Evolutionary conservation across 1,139 yeast species (phyloP).

Genomic region (Nakaseomyces kungkrabaensis): DNA sequence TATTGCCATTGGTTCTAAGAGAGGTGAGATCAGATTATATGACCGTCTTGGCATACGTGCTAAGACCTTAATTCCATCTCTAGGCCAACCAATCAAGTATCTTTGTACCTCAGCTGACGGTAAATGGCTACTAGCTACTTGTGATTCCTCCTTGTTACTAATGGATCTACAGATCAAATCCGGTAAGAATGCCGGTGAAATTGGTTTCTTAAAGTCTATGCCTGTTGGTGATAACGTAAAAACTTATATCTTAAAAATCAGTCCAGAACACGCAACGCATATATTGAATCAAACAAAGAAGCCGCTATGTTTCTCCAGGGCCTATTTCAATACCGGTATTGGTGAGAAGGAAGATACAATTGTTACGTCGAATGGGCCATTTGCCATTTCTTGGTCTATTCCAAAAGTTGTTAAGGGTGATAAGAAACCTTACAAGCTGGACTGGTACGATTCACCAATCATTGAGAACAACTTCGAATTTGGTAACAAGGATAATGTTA

Average conservation of each 20-base stretch:
- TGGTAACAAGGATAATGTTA: constrained; percentile 60
- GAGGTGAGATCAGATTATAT: constrained; percentile 68
- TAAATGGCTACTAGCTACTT: constrained; percentile 71
- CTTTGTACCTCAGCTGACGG: constrained; percentile 74
- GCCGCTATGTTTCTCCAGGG: constrained; percentile 54
- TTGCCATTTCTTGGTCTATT: constrained; percentile 73
- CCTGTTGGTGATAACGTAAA: constrained; percentile 57
- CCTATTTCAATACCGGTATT: constrained; percentile 64
- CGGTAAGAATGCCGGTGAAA: constrained; percentile 49
- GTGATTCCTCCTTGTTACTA: constrained; percentile 56
- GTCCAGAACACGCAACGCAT: constrained; percentile 63
- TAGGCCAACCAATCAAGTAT: constrained; percentile 64
- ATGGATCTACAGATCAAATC: constrained; percentile 54
- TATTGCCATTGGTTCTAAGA: constrained; percentile 64
- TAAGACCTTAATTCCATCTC: constrained; percentile 66
- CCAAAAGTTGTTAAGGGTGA: constrained; percentile 46
- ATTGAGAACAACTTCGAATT: constrained; percentile 73
- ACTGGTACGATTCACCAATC: constrained; percentile 51
- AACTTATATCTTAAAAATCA: constrained; percentile 56
- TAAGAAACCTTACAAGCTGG: constrained; percentile 50
- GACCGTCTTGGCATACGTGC: constrained; percentile 67
- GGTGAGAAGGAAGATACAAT: constrained; percentile 58
- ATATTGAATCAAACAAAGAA: constrained; percentile 46
- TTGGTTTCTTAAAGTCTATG: constrained; percentile 60
- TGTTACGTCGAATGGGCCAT: constrained; percentile 72